Base-by-base conservation (phyloP, 495 filamentous ascomycete species). In the Penicillium antarcticum region DNA sequence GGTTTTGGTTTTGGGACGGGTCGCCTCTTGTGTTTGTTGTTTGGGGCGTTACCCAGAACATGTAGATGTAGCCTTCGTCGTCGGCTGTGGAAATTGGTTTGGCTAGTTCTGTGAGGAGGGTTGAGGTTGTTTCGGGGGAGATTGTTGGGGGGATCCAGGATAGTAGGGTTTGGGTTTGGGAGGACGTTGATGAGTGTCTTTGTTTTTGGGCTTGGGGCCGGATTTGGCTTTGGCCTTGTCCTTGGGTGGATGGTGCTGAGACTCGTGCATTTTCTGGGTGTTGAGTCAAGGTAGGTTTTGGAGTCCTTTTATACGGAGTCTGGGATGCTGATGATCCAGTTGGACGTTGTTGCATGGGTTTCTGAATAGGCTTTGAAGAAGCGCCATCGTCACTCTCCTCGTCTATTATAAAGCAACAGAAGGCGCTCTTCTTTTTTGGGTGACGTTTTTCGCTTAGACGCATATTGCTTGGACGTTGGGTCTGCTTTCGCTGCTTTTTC, bases 31-130 rank as follows among this genome's bases (percentile, higher is more conserved):
- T 64, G 2, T 9, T 29, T 7, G 59, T 53, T n/a, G 67, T 77
- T 46, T 79, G 80, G 34, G 80, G 80, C 0, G 79, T 83, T 4
- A 96, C 75, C 91, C 91, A 96, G 79, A 97, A 98, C 59, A 98
- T 94, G 76, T 98, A 98, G 57, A 97, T 97, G 64, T 91, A 98
- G 33, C 94, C 94, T 38, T 89, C 78, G 40, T 95, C 89, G 59
- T 97, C 94, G 35, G 75, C 70, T 5, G 69, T 70, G 3, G 88
- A 89, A 52, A 95, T 79, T 10, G 92, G 89, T 61, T 95, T 96
- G 12, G 84, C 82, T 4, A 97, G 75, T 64, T 96, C 92, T 26
- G 80, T 73, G 35, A 89, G 77, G 23, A 92, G 76, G 17, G 69
- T 60, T 6, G 84, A 84, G 14, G 83, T 85, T 14, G 80, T 87